phyloP scores from a whole-genome alignment of 1,139 yeast genomes.

The Candida tropicalis region DNA sequence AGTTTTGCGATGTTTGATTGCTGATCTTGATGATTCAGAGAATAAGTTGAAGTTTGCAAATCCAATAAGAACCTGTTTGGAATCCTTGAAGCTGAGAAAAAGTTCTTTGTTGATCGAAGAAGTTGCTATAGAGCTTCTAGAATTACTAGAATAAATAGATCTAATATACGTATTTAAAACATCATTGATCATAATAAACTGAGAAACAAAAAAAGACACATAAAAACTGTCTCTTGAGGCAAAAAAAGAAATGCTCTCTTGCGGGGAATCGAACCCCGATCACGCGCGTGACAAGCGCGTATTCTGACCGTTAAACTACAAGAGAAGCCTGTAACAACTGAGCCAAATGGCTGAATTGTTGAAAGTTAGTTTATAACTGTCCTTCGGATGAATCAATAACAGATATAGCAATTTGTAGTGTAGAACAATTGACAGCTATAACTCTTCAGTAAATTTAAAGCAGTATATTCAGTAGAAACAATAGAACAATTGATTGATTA shows the following conservation, averaged over 20 bases:
- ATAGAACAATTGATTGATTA: too few relatives aligned
- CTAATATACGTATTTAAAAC: not conserved
- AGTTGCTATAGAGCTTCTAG: slow-evolving; percentile 32
- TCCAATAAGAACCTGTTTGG: slow-evolving; percentile 17
- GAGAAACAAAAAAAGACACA: not conserved
- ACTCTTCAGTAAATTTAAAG: too few relatives aligned
- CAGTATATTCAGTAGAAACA: too few relatives aligned
- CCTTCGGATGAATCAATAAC: too few relatives aligned
- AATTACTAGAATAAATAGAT: slow-evolving; percentile 10
- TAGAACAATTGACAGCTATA: too few relatives aligned
- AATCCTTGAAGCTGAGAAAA: slow-evolving; percentile 24
- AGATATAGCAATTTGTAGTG: too few relatives aligned
- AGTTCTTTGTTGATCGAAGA: slow-evolving; percentile 42
- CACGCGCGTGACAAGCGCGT: slow-evolving; percentile 6
- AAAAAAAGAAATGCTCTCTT: slow-evolving; percentile 1
- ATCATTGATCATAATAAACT: not conserved
- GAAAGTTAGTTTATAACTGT: too few relatives aligned
- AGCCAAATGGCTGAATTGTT: not conserved
- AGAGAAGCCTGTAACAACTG: not conserved
- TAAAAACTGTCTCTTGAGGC: not conserved
- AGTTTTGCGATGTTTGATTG: slow-evolving; percentile 30
- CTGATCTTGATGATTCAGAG: slow-evolving; percentile 8
- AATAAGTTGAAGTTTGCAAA: slow-evolving; percentile 6
- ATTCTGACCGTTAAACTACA: slow-evolving; percentile 5
- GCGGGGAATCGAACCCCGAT: slow-evolving; percentile 6